phyloP scores from a whole-genome alignment of 2,329 filamentous ascomycete genomes.

The Reticulascus tulasneorum region DNA sequence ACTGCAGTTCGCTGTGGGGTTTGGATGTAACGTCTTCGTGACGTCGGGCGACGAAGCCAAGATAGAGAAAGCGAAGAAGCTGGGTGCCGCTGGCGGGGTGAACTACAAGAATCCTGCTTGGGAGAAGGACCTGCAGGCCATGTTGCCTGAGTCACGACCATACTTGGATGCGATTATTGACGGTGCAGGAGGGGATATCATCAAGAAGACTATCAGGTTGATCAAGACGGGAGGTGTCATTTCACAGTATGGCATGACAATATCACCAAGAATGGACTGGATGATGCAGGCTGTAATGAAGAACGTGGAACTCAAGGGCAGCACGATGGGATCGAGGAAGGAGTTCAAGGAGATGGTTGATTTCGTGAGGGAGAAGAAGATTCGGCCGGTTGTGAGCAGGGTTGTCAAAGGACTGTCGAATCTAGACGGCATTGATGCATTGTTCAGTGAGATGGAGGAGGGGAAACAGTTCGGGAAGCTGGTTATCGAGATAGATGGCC shows the following conservation, averaged over 20 bases:
- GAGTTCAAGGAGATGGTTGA: conserved; percentile 90
- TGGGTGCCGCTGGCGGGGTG: conserved; percentile 81
- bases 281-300: conserved; percentile 77
- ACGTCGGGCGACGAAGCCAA: conserved; percentile 73
- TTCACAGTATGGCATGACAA: conserved; percentile 86
- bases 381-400: conserved; percentile 74
- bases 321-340: conserved; percentile 84
- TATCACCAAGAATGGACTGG: conserved; percentile 81
- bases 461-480: conserved; percentile 90
- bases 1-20: conserved; percentile 72
- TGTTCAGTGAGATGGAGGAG: conserved; percentile 86
- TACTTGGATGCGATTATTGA: conserved; percentile 83
- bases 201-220: conserved; percentile 63
- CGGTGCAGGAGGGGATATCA: conserved; percentile 81
- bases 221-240: conserved; percentile 83
- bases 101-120: conserved; percentile 74
- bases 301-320: conserved; percentile 82
- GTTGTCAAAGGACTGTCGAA: conserved; percentile 71
- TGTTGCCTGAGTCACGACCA: conserved; percentile 62
- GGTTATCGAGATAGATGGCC: conserved; percentile 65
- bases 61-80: conserved; percentile 62
- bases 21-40: conserved; percentile 76
- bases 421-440: conserved; percentile 69
- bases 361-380: conserved; percentile 70
- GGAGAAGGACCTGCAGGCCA: conserved; percentile 68